These are phyloP conservation scores for Aspergillus unguis DNA, from an alignment of 2,329 filamentous ascomycete species.

Conservation along the genomic window DNA sequence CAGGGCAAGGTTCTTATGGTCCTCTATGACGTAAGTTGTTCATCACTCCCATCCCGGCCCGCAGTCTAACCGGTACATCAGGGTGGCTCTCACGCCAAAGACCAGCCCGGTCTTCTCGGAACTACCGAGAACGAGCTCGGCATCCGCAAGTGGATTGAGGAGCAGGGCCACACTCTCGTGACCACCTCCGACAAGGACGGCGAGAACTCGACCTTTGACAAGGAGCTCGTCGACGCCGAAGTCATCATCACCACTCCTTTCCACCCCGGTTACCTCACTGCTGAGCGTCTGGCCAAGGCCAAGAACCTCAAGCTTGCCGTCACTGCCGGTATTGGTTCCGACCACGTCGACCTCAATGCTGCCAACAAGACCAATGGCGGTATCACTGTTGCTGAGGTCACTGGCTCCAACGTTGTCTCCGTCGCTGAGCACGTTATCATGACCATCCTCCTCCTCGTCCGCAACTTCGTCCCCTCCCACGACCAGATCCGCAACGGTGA, in stretches of 20 bases:
- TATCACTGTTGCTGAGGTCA: slow-evolving; percentile 95
- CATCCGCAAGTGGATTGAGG: slow-evolving; percentile 95
- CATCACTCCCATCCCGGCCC: neutral
- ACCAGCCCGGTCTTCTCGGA: slow-evolving; percentile 85
- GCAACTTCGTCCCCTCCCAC: slow-evolving; percentile 98
- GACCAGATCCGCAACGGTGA: slow-evolving; percentile 85
- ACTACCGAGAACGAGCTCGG: slow-evolving; percentile 99
- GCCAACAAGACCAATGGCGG: slow-evolving; percentile 99
- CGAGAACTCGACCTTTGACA: slow-evolving; percentile 86
- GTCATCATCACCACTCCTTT: slow-evolving; percentile 99
- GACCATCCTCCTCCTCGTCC: slow-evolving; percentile 93
- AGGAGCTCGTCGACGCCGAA: slow-evolving; percentile 94
- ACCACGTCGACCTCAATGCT: slow-evolving; percentile 94
- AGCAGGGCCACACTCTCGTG: slow-evolving; percentile 90
- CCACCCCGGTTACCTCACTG: slow-evolving; percentile 96
- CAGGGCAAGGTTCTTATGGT: slow-evolving; percentile 96
- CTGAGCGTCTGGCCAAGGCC: slow-evolving; percentile 91
- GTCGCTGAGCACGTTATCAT: slow-evolving; percentile 99
- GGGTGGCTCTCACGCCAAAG: slow-evolving; percentile 78
- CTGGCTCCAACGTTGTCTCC: slow-evolving; percentile 96
- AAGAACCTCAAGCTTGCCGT: slow-evolving; percentile 98
- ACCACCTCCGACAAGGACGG: slow-evolving; percentile 98
- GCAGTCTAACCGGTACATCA: slow-evolving; percentile 28
- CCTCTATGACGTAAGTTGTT: slow-evolving; percentile 74
- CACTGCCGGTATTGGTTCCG: slow-evolving; percentile 95